Evolutionary conservation across 2,329 filamentous ascomycete species (phyloP).

Genomic region (Scorias spongiosa): DNA sequence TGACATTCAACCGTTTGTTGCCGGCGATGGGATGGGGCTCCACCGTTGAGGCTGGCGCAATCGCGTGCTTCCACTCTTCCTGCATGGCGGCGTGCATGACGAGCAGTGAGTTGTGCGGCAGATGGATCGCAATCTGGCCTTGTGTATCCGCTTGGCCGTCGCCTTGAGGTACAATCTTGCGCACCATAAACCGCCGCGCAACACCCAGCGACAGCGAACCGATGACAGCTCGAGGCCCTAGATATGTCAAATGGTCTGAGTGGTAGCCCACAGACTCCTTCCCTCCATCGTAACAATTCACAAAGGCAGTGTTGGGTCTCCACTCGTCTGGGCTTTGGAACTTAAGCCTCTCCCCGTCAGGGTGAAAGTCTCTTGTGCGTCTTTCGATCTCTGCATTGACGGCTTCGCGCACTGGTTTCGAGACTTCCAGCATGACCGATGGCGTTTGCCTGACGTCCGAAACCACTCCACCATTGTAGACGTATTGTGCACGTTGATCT

Average conservation of each 20-base stretch:
- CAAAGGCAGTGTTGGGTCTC: conserved; percentile 79
- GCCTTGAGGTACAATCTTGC: conserved; percentile 49
- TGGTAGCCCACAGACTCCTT: conserved; percentile 82
- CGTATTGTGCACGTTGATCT: conserved; percentile 62
- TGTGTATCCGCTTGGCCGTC: conserved; percentile 42
- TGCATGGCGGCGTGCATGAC: conserved; percentile 98
- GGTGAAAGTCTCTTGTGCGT: conserved; percentile 55
- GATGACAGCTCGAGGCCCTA: conserved; percentile 77
- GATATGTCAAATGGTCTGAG: conserved; percentile 80
- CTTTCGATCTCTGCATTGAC: conserved; percentile 66
- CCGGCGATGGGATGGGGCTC: conserved; percentile 73
- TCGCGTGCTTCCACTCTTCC: conserved; percentile 87
- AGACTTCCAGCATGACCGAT: conserved; percentile 56
- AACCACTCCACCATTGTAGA: conserved; percentile 69
- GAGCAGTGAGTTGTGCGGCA: conserved; percentile 85
- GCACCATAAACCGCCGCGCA: conserved; percentile 80
- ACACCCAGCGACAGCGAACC: conserved; percentile 84
- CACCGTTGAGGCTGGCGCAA: conserved; percentile 59
- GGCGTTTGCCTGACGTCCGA: conserved; percentile 63
- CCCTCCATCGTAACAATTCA: conserved; percentile 81
- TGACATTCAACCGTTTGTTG: conserved; percentile 78
- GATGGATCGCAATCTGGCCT: conserved; percentile 81
- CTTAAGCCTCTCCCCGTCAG: conserved; percentile 54
- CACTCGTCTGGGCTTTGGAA: conserved; percentile 61
- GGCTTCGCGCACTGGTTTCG: conserved; percentile 51